phyloP scores from a whole-genome alignment of 1,284 basidiomycete genomes.

The Apiotrichum sp. region DNA sequence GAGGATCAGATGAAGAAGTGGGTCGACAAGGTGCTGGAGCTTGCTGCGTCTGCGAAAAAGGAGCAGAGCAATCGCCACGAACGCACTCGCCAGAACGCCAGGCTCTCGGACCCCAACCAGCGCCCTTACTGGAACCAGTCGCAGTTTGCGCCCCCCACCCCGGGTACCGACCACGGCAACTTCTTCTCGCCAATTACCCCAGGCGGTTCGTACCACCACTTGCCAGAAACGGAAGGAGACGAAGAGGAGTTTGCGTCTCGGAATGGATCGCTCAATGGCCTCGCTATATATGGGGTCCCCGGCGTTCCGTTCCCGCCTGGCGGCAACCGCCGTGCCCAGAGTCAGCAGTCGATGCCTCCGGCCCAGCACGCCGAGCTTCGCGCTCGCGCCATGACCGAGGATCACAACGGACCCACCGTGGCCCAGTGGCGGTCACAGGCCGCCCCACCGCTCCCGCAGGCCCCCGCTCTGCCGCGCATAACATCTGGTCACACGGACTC shows the following conservation, averaged over 20 bases:
- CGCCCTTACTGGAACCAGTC: constrained; percentile 25
- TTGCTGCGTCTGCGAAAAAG: constrained; percentile 58
- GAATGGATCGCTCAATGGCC: constrained; percentile 45
- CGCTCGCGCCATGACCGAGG: constrained; percentile 64
- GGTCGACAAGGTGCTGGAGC: constrained; percentile 79
- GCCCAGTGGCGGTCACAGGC: constrained; percentile 59
- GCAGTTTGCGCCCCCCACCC: constrained; percentile 37
- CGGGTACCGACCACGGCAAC: constrained; percentile 29
- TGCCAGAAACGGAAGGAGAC: constrained; percentile 19
- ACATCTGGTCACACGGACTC: constrained; percentile 33
- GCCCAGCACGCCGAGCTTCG: constrained; percentile 50
- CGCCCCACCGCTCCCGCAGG: constrained; percentile 51
- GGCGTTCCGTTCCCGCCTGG: constrained; percentile 51
- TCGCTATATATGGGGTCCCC: constrained; percentile 51
- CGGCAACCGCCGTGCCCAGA: constrained; percentile 51
- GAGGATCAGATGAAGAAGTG: constrained; percentile 92
- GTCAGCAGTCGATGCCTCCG: constrained; percentile 54
- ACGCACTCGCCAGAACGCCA: constrained; percentile 15
- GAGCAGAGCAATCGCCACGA: constrained; percentile 50
- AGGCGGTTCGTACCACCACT: not conserved
- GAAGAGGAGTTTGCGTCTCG: constrained; percentile 19
- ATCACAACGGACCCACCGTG: constrained; percentile 60
- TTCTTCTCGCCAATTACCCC: constrained; percentile 16
- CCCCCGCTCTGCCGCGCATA: constrained; percentile 29
- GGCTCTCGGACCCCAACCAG: constrained; percentile 24